These are phyloP conservation scores for Kockovaella imperatae DNA, from an alignment of 768 basidiomycete genomes.

Conservation along the genomic window DNA sequence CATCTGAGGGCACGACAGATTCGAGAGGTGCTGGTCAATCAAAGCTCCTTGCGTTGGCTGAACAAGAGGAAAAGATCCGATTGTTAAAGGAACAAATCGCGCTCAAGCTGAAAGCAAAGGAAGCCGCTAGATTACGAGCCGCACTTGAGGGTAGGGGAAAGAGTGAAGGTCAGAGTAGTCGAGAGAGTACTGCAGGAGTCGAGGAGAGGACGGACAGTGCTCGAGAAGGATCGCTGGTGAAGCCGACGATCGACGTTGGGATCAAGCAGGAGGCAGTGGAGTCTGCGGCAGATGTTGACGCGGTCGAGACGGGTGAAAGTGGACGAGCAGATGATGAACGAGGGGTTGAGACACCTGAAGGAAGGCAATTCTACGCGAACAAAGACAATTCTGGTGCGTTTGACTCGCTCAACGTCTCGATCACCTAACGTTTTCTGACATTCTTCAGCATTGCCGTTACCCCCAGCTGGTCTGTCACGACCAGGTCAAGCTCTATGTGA, in stretches of 20 bases:
- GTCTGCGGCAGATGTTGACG: background rate
- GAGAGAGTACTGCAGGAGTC: background rate
- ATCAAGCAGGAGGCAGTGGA: background rate
- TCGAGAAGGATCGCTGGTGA: background rate
- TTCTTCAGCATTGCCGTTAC: too few relatives aligned
- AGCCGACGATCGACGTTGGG: background rate
- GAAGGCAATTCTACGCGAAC: too few relatives aligned
- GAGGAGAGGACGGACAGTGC: background rate
- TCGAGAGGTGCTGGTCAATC: too few relatives aligned
- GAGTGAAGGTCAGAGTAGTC: background rate
- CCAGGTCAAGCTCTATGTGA: too few relatives aligned
- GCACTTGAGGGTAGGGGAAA: background rate
- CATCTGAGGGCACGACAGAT: too few relatives aligned
- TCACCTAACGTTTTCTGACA: too few relatives aligned
- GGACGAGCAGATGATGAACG: too few relatives aligned
- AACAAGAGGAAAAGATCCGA: constrained; percentile 31
- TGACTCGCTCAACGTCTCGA: too few relatives aligned
- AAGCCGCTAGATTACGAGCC: constrained; percentile 1
- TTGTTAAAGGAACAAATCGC: constrained; percentile 30
- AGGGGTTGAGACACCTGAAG: too few relatives aligned
- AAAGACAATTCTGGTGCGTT: too few relatives aligned
- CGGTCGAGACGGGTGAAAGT: too few relatives aligned
- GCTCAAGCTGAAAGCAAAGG: constrained; percentile 16
- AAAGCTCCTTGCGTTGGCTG: constrained; percentile 17
- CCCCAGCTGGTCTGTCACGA: too few relatives aligned